Base-by-base conservation (phyloP, 805 yeast species). In the Wickerhamiella cacticola region DNA sequence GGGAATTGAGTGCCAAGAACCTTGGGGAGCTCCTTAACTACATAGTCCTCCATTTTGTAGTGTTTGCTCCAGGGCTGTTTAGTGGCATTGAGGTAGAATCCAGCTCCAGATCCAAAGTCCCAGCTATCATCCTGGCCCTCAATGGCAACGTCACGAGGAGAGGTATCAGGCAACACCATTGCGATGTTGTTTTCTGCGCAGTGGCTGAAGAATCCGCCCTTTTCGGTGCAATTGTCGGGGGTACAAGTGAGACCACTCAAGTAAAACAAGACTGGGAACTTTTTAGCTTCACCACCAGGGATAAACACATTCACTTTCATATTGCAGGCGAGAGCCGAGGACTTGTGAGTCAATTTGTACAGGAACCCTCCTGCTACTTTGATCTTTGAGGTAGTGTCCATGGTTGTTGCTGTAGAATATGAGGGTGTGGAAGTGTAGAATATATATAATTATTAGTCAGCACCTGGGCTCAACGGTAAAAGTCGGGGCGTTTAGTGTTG, bases 81-180 rank as follows among this genome's bases (percentile, higher is more conserved):
- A 10, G 85, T 79, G 10, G 97, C 85, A 65, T 92, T 81, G 45
- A 92, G 74, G 60, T 92, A 89, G 68, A 89, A 92, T 0, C 96
- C 95, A 28, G 98, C 98, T 35, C 94, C 95, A 1, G 87, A 71
- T 21, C 98, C 98, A 60, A 89, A 84, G 62, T 87, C 96, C 78
- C 82, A 92, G 15, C 76, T 63, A 50, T 82, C 94, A 57, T 79
- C 78, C 61, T 82, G 92, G n/a, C 94, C 94, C 26, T 74, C 78
- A 50, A 80, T 70, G 43, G 70, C 71, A 12, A 80, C 78, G 13
- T 94, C 95, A 55, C 97, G 76, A 48, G 98, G 97, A 7, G 97
- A 88, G 3, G 98, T 92, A 65, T 89, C 98, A 16, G 98, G 97
- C 64, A 82, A 88, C 1, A 89, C 86, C 15, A 89, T 67, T 0